These are phyloP conservation scores for Neofusicoccum sp. DNA, from an alignment of 2,329 filamentous ascomycete genomes.

Conservation along the genomic window DNA sequence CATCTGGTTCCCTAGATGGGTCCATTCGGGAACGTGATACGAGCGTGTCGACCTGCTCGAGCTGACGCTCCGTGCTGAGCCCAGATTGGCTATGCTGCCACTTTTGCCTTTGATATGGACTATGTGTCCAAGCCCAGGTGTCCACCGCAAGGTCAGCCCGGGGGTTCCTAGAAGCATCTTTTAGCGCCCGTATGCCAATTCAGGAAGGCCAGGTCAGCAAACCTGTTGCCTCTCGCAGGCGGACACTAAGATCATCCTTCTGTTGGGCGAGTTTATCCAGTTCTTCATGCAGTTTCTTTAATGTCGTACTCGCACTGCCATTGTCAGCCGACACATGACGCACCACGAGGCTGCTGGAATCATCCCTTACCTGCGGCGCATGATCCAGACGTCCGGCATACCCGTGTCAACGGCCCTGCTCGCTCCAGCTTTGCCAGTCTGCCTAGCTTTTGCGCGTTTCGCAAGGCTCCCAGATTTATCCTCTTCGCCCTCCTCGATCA, in stretches of 20 bases:
- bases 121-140: conserved; percentile 83
- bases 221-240: conserved; percentile 63
- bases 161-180: conserved; percentile 46
- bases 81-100: conserved; percentile 48
- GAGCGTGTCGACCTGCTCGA: conserved; percentile 83
- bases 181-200: conserved; percentile 24
- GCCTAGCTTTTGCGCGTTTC: conserved; percentile 40
- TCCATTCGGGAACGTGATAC: conserved; percentile 85
- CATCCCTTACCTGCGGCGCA: conserved; percentile 50
- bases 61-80: conserved; percentile 61
- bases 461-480: conserved; percentile 52
- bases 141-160: conserved; percentile 80
- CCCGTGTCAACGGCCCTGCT: conserved; percentile 26
- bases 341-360: conserved; percentile 14
- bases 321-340: conserved; percentile 18
- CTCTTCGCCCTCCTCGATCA: conserved; percentile 66
- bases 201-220: conserved; percentile 8
- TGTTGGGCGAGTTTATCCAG: conserved; percentile 63
- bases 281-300: conserved; percentile 69
- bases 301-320: conserved; percentile 62
- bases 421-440: conserved; percentile 8
- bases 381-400: conserved; percentile 62
- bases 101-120: conserved; percentile 88
- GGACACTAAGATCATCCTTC: conserved; percentile 62
- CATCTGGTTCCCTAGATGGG: conserved; percentile 73